Conservation (phyloP, 768 basidiomycete genomes). For the Myochromella boudieri region DNA sequence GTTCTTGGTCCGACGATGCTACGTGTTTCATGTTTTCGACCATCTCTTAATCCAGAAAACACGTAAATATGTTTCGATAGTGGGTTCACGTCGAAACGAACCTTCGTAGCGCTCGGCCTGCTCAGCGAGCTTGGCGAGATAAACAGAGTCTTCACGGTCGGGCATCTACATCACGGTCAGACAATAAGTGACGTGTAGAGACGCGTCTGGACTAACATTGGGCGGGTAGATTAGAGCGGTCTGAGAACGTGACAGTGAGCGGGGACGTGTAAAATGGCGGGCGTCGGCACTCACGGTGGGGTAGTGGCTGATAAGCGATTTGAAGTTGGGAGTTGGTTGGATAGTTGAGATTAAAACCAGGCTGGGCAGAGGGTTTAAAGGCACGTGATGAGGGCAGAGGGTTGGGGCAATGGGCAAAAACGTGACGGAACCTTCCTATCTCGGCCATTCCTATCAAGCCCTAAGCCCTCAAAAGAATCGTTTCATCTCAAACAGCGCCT, state of each 20-base stretch:
- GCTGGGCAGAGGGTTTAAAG: slow-evolving; percentile 68
- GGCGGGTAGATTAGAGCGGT: slow-evolving; percentile 22
- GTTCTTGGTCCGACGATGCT: slow-evolving; percentile 95
- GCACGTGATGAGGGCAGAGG: slow-evolving; percentile 52
- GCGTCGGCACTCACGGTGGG: slow-evolving; percentile 40
- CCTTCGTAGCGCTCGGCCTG: slow-evolving; percentile 99
- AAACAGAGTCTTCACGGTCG: slow-evolving; percentile 94
- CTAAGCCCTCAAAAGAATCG: too few species aligned
- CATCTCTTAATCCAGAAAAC: slow-evolving; percentile 64
- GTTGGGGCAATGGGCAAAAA: slow-evolving; percentile 28
- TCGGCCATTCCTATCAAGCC: too few species aligned
- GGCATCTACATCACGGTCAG: slow-evolving; percentile 58
- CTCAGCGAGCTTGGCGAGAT: slow-evolving; percentile 99
- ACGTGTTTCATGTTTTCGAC: slow-evolving; percentile 99
- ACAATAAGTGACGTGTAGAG: slow-evolving; percentile 27
- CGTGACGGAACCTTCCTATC: slow-evolving; percentile 26
- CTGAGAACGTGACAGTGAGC: slow-evolving; percentile 10
- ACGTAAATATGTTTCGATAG: slow-evolving; percentile 10
- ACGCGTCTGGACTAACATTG: slow-evolving; percentile 49
- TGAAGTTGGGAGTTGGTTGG: slow-evolving; percentile 43
- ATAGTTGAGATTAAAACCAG: slow-evolving; percentile 64
- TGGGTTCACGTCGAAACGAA: slow-evolving; percentile 21
- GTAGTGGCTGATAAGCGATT: slow-evolving; percentile 39
- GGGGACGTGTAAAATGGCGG: slow-evolving; percentile 31
- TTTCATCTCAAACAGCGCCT: too few species aligned